Evolutionary conservation across 129 eudicot genomes (phyloP).

Genomic region (Pittosporum tobira): DNA sequence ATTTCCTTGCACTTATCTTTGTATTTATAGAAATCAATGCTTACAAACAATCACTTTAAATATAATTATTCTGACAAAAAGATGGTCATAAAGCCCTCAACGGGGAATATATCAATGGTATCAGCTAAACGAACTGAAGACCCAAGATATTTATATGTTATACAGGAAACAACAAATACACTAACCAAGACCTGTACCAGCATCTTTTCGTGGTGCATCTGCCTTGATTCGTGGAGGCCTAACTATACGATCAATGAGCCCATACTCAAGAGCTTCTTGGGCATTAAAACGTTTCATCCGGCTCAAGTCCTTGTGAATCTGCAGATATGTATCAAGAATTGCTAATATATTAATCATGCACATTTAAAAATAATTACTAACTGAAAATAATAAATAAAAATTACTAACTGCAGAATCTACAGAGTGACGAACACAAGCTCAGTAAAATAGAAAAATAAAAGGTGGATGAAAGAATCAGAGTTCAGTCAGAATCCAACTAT

Average conservation of each 20-base stretch:
- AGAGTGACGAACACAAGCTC: not conserved
- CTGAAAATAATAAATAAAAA: too few relatives aligned
- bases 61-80: too few relatives aligned
- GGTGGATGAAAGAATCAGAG: too few relatives aligned
- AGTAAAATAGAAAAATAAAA: not conserved
- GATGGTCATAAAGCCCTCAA: too few relatives aligned
- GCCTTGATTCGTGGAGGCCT: constrained; percentile 39
- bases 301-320: constrained; percentile 37
- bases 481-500: not conserved
- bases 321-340: constrained; percentile 3
- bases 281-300: constrained; percentile 28
- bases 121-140: too few relatives aligned
- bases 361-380: not conserved
- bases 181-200: constrained; percentile 34
- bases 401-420: not conserved
- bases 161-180: constrained; percentile 7
- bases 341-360: not conserved
- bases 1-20: too few relatives aligned
- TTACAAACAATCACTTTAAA: too few relatives aligned
- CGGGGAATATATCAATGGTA: too few relatives aligned
- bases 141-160: too few relatives aligned
- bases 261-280: constrained; percentile 46
- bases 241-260: constrained; percentile 40
- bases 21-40: too few relatives aligned
- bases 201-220: constrained; percentile 26